These are phyloP conservation scores for Cubamyces sp. DNA, from an alignment of 768 basidiomycete genomes.

Conservation along the genomic window DNA sequence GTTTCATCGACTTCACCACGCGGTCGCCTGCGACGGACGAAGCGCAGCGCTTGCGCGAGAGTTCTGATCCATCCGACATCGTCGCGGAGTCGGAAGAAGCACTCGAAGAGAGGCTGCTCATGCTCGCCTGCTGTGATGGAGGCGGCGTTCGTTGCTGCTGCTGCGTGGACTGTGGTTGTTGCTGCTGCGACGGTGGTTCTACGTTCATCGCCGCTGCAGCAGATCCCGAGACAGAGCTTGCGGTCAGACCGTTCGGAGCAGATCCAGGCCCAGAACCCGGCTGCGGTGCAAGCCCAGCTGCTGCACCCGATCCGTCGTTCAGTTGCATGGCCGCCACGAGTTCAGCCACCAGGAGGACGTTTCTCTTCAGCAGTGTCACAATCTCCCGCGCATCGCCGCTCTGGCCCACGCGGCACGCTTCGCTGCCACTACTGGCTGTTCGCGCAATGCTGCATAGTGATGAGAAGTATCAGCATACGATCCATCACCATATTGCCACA, in stretches of 20 bases:
- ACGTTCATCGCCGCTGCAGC: conserved; percentile 19
- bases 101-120: conserved; percentile 31
- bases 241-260: conserved; percentile 7
- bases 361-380: conserved; percentile 34
- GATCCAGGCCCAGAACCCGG: conserved; percentile 26
- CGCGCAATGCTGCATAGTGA: conserved; percentile 37
- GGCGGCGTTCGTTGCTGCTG: conserved; percentile 21
- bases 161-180: conserved; percentile 26
- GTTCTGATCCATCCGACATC: conserved; percentile 41
- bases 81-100: conserved; percentile 34
- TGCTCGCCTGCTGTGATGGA: conserved; percentile 29
- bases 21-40: conserved; percentile 51
- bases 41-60: conserved; percentile 55
- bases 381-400: conserved; percentile 31
- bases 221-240: conserved; percentile 17
- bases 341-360: conserved; percentile 33
- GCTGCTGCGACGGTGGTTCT: conserved; percentile 5
- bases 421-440: conserved; percentile 33
- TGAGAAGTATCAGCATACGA: conserved; percentile 37
- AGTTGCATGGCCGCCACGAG: conserved; percentile 34
- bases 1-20: conserved; percentile 50
- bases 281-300: neutral
- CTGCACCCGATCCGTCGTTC: conserved; percentile 23
- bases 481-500: conserved; percentile 41
- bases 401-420: conserved; percentile 35